phyloP scores from a whole-genome alignment of 805 yeast genomes.

The Teunomyces atbi region DNA sequence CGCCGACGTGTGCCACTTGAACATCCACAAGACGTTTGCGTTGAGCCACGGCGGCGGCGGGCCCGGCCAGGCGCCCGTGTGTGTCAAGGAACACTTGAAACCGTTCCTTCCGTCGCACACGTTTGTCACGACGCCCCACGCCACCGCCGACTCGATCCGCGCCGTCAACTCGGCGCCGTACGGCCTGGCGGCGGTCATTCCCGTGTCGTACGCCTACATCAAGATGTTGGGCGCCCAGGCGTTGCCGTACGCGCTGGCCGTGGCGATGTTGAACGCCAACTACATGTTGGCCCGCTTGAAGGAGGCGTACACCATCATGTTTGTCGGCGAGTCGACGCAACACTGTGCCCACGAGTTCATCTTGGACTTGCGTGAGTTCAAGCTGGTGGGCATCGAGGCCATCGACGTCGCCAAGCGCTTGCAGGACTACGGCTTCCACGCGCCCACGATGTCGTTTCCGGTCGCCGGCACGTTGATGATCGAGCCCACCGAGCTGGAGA shows the following conservation, averaged over 20 bases:
- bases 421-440: conserved; percentile 98
- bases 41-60: conserved; percentile 99
- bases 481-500: conserved; percentile 97
- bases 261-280: conserved; percentile 94
- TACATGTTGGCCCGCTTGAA: conserved; percentile 84
- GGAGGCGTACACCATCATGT: conserved; percentile 71
- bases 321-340: conserved; percentile 56
- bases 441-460: conserved; percentile 98
- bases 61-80: conserved; percentile 98
- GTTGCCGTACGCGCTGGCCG: conserved; percentile 78
- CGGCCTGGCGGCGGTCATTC: conserved; percentile 91
- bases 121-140: conserved; percentile 51
- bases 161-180: conserved; percentile 92
- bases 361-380: conserved; percentile 83
- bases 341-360: conserved; percentile 97
- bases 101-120: conserved; percentile 83
- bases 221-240: conserved; percentile 89
- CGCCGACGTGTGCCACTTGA: conserved; percentile 97
- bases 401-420: conserved; percentile 95
- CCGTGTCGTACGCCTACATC: conserved; percentile 92
- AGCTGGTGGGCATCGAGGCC: conserved; percentile 81
- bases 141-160: conserved; percentile 52
- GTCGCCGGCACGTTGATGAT: conserved; percentile 97
- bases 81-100: conserved; percentile 78
- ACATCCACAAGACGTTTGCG: conserved; percentile 95